phyloP scores from a whole-genome alignment of 2,329 filamentous ascomycete genomes.

The Fusarium veterinarium region DNA sequence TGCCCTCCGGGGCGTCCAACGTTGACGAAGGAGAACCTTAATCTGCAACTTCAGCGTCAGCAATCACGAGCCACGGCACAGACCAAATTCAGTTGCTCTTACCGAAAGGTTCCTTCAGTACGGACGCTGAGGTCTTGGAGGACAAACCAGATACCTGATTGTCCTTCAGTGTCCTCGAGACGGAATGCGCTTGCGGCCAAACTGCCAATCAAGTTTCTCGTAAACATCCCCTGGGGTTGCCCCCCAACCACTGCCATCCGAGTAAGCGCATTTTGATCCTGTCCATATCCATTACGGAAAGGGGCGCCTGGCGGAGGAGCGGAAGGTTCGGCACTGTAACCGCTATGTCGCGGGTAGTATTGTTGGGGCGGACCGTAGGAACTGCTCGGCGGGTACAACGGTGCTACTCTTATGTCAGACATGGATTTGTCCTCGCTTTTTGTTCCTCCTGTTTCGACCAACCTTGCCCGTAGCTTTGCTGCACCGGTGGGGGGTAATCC shows the following conservation, averaged over 20 bases:
- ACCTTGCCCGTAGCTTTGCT: constrained; percentile 50
- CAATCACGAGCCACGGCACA: neutral
- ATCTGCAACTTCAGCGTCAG: constrained; percentile 53
- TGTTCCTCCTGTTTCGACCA: constrained; percentile 3
- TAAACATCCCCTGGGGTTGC: constrained; percentile 85
- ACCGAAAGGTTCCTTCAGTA: constrained; percentile 93
- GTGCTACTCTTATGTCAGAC: constrained; percentile 31
- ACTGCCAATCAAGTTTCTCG: constrained; percentile 92
- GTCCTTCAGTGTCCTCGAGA: constrained; percentile 80
- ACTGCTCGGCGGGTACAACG: constrained; percentile 48
- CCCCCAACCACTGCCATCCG: constrained; percentile 55
- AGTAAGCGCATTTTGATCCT: constrained; percentile 47
- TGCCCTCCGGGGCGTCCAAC: constrained; percentile 68
- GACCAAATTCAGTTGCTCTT: constrained; percentile 41
- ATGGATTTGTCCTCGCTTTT: neutral
- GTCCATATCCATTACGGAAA: constrained; percentile 47
- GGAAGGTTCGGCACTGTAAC: constrained; percentile 46
- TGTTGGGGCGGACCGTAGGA: constrained; percentile 53
- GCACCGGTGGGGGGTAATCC: constrained; percentile 48
- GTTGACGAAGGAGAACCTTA: constrained; percentile 83
- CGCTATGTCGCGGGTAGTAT: constrained; percentile 50
- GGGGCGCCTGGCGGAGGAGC: constrained; percentile 43
- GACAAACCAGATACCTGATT: constrained; percentile 95
- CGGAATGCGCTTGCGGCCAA: constrained; percentile 89
- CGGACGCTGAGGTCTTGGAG: constrained; percentile 94